Conservation (phyloP, 2,329 filamentous ascomycete species). For the Fusarium neocosmosporiellum region DNA sequence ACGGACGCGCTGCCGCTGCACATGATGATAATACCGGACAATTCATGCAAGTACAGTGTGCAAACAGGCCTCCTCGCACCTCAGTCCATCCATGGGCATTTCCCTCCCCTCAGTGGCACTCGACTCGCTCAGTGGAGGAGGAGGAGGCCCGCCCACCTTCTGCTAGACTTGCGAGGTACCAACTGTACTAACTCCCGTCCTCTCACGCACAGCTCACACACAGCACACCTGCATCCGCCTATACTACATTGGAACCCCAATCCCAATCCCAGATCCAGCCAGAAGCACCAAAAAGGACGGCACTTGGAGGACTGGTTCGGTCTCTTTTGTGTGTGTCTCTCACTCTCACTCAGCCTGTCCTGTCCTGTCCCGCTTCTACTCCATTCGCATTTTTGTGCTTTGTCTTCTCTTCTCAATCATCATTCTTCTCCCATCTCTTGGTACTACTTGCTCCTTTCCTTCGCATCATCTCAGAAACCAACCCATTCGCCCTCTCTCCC, state of each 20-base stretch:
- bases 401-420: constrained; percentile 32
- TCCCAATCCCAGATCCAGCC: constrained; percentile 34
- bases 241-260: constrained; percentile 12
- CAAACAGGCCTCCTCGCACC: not conserved
- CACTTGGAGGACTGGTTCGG: constrained; percentile 16
- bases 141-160: not conserved
- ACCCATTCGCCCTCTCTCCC: constrained; percentile 26
- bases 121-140: not conserved
- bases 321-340: constrained; percentile 28
- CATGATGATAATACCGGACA: not conserved
- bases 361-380: constrained; percentile 27
- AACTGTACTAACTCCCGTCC: constrained; percentile 28
- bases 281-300: constrained; percentile 38
- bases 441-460: constrained; percentile 1
- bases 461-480: constrained; percentile 6
- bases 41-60: constrained; percentile 22
- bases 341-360: constrained; percentile 29
- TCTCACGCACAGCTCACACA: constrained; percentile 16
- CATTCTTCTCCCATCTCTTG: constrained; percentile 27
- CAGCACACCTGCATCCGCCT: constrained; percentile 37
- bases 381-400: constrained; percentile 37
- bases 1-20: not conserved
- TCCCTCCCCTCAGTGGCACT: constrained; percentile 1
- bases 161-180: constrained; percentile 15
- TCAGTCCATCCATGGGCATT: not conserved